phyloP scores from a whole-genome alignment of 345 rosid species.

The Cardiospermum halicacabum region DNA sequence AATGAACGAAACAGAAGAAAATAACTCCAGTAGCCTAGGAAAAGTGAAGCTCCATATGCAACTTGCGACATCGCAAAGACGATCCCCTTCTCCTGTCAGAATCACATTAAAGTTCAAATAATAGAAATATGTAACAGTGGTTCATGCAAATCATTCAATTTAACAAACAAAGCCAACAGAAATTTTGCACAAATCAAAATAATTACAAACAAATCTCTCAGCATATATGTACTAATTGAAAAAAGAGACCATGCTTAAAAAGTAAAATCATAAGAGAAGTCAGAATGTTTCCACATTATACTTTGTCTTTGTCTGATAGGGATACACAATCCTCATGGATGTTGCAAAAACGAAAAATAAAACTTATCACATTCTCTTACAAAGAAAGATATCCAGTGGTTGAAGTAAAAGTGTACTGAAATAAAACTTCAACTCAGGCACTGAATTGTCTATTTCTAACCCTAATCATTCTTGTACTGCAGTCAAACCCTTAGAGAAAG shows the following conservation, averaged over 20 bases:
- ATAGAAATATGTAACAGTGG: background rate
- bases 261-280: background rate
- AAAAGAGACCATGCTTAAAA: background rate
- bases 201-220: background rate
- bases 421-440: background rate
- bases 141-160: conserved; percentile 4
- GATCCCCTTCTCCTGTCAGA: conserved; percentile 59
- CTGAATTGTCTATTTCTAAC: background rate
- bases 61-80: conserved; percentile 71
- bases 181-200: background rate
- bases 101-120: background rate
- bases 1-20: conserved; percentile 49
- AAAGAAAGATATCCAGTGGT: background rate
- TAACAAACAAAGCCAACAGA: conserved; percentile 3
- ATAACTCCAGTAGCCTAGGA: conserved; percentile 85
- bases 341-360: background rate
- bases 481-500: background rate
- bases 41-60: conserved; percentile 73
- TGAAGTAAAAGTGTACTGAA: background rate
- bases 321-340: background rate
- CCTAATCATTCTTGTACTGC: background rate
- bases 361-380: background rate
- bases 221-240: background rate
- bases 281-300: background rate
- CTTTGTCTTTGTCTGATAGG: background rate